phyloP scores from a whole-genome alignment of 1,284 basidiomycete genomes.

The Inonotus obliquus region DNA sequence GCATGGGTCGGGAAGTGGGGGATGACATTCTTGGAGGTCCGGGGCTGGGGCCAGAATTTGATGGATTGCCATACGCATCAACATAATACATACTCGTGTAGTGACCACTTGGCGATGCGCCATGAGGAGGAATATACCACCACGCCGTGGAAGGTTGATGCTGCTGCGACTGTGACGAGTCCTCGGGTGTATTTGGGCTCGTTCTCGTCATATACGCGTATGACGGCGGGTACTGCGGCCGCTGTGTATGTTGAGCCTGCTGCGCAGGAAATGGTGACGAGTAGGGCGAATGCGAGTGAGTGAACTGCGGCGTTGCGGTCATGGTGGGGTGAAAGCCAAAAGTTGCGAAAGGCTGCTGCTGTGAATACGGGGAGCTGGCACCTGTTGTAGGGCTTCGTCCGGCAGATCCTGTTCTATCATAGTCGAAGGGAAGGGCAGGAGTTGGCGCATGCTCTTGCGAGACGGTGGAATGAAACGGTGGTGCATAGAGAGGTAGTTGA shows the following conservation, averaged over 20 bases:
- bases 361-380: conserved; percentile 22
- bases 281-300: conserved; percentile 40
- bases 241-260: conserved; percentile 29
- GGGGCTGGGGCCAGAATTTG: neutral
- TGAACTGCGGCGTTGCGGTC: conserved; percentile 33
- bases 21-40: neutral
- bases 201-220: conserved; percentile 23
- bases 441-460: conserved; percentile 10
- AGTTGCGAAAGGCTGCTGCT: conserved; percentile 31
- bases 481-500: conserved; percentile 21
- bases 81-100: conserved; percentile 38
- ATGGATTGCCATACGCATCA: conserved; percentile 23
- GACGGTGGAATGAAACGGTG: conserved; percentile 17
- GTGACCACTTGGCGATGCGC: conserved; percentile 25
- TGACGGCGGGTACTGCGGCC: conserved; percentile 34
- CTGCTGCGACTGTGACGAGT: conserved; percentile 33
- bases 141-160: conserved; percentile 37
- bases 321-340: conserved; percentile 35
- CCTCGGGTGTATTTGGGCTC: conserved; percentile 26
- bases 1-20: neutral
- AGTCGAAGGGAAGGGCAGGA: conserved; percentile 9
- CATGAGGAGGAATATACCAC: conserved; percentile 45
- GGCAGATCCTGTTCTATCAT: neutral
- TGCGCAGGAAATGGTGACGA: conserved; percentile 31
- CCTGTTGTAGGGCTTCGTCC: conserved; percentile 29